Base-by-base conservation (phyloP, 148 eudicot species). In the Camellia sinensis region DNA sequence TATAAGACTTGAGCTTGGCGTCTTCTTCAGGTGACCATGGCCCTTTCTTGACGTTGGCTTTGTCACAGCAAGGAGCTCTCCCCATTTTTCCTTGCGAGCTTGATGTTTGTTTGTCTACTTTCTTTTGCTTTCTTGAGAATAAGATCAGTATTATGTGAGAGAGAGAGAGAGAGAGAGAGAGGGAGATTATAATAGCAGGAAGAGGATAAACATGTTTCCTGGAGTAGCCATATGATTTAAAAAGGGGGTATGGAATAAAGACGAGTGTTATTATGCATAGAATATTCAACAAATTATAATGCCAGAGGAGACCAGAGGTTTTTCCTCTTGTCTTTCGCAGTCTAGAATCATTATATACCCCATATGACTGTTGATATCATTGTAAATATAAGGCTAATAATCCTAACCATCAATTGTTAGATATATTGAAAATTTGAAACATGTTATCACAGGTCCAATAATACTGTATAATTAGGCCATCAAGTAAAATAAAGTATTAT, bases 11-110 rank as follows among this genome's bases (percentile, higher is more conserved):
- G 74, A 89, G 90, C 80, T 67, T 89, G 18, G 85, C 79, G 80
- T 89, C 92, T 88, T 89, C 92, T 83, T 89, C 92, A 12, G 92
- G 92, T 15, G 92, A 88, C 92, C 92, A 89, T 44, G 92, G 92
- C 74, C 92, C 92, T 86, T 78, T 89, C 89, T 89, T 89, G 69
- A 89, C 92, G 76, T 86, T 89, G 10, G 90, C 87, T 86, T 90
- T 90, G 83, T 90, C 92, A 80, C 92, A 90, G 65, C 92, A 90
- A 79, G 92, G 92, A 62, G 92, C 92, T 83, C 92, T 88, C 44
- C 97, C 97, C 97, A 93, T 91, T 40, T 45, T 72, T 83, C 19
- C 2, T n/a, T 17, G 46, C 13, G 37, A 3, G 2, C 15, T 64
- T 59, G 1, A 45, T 70, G 71, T 3, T 64, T 66, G 46, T 3